Conservation (phyloP, 495 filamentous ascomycete species). For the Penicillium robsamsonii region DNA sequence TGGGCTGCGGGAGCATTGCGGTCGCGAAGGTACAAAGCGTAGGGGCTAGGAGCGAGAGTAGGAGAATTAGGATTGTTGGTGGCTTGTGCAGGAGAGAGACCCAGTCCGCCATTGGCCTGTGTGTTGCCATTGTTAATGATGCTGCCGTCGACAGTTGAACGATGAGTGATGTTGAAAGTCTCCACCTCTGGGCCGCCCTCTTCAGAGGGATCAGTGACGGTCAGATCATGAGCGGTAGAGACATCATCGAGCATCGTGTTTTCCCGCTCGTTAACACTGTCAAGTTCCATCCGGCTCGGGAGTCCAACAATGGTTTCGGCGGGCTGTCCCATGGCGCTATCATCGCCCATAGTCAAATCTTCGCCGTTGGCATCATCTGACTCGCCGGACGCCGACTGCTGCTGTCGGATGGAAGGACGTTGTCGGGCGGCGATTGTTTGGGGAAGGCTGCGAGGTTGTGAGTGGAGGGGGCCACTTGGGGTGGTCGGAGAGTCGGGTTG, state of each 20-base stretch:
- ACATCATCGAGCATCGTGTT: slow-evolving; percentile 69
- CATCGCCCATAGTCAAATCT: slow-evolving; percentile 61
- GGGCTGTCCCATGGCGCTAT: slow-evolving; percentile 59
- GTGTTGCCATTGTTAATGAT: slow-evolving; percentile 65
- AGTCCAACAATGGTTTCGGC: slow-evolving; percentile 74
- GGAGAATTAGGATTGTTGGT: slow-evolving; percentile 67
- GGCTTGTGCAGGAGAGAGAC: slow-evolving; percentile 74
- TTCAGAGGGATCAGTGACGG: slow-evolving; percentile 76
- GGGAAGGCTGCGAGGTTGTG: slow-evolving; percentile 42
- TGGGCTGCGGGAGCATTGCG: slow-evolving; percentile 61
- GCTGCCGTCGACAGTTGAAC: slow-evolving; percentile 81
- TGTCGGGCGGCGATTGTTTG: slow-evolving; percentile 46
- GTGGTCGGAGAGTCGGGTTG: slow-evolving; percentile 95
- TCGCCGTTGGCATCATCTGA: slow-evolving; percentile 83
- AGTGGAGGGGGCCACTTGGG: slow-evolving; percentile 65
- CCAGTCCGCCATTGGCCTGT: slow-evolving; percentile 61
- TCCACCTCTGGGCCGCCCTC: slow-evolving; percentile 67
- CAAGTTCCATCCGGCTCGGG: slow-evolving; percentile 74
- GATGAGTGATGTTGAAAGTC: slow-evolving; percentile 96
- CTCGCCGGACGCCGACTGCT: slow-evolving; percentile 82
- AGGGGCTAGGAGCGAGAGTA: slow-evolving; percentile 65
- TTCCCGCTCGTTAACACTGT: slow-evolving; percentile 71
- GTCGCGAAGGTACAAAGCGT: slow-evolving; percentile 74
- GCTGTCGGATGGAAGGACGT: slow-evolving; percentile 81
- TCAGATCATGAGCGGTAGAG: slow-evolving; percentile 69